These are phyloP conservation scores for Zanthoxylum bungeanum DNA, from an alignment of 345 rosid species.

Conservation along the genomic window DNA sequence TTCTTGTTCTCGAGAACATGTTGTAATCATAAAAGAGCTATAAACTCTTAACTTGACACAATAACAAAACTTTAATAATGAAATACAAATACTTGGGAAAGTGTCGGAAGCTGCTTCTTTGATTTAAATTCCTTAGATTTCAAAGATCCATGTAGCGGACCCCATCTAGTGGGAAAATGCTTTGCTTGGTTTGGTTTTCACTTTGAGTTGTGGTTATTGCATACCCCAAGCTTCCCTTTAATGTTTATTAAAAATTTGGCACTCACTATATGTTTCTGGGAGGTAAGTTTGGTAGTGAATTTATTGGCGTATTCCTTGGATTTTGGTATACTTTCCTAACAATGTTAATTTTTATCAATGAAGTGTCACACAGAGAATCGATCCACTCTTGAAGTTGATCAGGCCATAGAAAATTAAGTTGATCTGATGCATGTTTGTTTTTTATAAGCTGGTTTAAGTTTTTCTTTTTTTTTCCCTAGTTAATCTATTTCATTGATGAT, in stretches of 20 bases:
- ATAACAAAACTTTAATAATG: neutral
- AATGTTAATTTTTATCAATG: neutral
- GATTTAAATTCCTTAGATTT: neutral
- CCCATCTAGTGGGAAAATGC: too few species aligned
- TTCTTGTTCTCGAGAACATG: neutral
- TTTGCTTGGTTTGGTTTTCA: neutral
- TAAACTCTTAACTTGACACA: neutral
- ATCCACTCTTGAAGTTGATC: neutral
- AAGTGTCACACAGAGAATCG: neutral
- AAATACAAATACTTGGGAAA: neutral
- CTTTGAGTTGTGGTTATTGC: neutral
- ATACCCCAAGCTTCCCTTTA: neutral
- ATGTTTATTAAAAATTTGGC: neutral
- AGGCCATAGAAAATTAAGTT: neutral
- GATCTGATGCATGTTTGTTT: neutral
- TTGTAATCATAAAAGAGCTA: neutral
- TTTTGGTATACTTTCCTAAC: neutral
- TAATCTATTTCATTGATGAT: neutral
- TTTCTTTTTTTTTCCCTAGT: neutral
- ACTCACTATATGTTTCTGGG: neutral
- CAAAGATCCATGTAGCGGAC: too few species aligned
- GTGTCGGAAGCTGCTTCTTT: neutral
- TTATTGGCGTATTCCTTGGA: neutral
- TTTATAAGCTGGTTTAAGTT: neutral
- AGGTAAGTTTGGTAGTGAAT: neutral